phyloP scores from a whole-genome alignment of 2,329 filamentous ascomycete genomes.

The Hysterium pulicare region DNA sequence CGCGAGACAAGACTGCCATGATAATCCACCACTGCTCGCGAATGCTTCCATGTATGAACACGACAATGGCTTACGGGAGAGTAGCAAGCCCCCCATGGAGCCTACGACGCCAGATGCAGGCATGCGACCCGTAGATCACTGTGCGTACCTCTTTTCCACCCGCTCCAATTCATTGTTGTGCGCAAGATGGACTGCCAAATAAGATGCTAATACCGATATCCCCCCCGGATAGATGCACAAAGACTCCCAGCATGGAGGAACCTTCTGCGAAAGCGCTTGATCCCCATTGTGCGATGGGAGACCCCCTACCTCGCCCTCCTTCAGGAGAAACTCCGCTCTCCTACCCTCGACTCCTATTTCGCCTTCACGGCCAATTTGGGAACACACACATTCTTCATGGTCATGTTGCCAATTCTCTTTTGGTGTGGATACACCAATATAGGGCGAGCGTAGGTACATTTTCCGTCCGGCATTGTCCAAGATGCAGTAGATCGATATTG shows the following conservation, averaged over 20 bases:
- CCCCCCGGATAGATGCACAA: slow-evolving; percentile 63
- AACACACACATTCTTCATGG: slow-evolving; percentile 99
- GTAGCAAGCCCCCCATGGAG: background rate
- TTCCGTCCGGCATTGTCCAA: no score
- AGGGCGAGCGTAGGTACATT: slow-evolving; percentile 72
- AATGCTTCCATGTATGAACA: slow-evolving; percentile 23
- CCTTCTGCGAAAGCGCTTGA: slow-evolving; percentile 70
- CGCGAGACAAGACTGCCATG: no score
- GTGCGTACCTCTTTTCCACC: slow-evolving; percentile 26
- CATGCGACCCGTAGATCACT: slow-evolving; percentile 68
- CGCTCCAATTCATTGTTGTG: background rate
- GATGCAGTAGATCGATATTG: no score
- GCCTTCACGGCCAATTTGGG: slow-evolving; percentile 93
- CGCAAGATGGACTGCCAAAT: no score
- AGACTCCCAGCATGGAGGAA: slow-evolving; percentile 88
- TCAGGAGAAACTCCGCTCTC: slow-evolving; percentile 76
- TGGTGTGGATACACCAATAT: slow-evolving; percentile 89
- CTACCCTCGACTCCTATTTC: slow-evolving; percentile 91
- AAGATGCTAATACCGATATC: background rate
- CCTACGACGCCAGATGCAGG: slow-evolving; percentile 61
- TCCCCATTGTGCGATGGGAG: slow-evolving; percentile 90
- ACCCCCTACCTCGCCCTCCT: slow-evolving; percentile 88
- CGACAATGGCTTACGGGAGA: slow-evolving; percentile 6
- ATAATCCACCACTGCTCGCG: no score
- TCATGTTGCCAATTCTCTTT: slow-evolving; percentile 88